Base-by-base conservation (phyloP, 1,284 basidiomycete genomes). In the Jaminaea rosea region DNA sequence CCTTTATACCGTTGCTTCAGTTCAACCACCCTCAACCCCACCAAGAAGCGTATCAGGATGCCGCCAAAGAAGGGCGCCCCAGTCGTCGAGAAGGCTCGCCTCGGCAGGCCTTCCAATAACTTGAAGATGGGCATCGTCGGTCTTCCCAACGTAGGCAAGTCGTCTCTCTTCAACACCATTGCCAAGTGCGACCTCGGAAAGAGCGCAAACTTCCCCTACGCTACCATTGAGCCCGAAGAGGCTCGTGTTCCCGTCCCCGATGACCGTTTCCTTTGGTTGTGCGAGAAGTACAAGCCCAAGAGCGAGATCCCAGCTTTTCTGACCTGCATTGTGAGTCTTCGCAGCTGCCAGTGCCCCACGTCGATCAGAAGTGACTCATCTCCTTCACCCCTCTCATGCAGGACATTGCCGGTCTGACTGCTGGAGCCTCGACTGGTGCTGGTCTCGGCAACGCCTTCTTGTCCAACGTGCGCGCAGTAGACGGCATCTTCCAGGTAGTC, bases 401-500 rank as follows among this genome's bases (percentile, higher is more conserved):
- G n/a, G 94, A 99, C 78, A 99, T 99, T 72, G 94, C 94, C 62
- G 94, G 94, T 77, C 80, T 99, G 48, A 97, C 93, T 34, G 65
- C 89, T 81, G 89, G 94, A 64, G 94, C 94, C 1, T 96, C 92
- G 11, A 97, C 93, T 32, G 94, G 94, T 72, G 94, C 89, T 50
- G 94, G 94, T 76, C 84, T 99, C 45, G 94, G 94, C 44, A 99
- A 99, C 75, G 85, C 90, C 39, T 99, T 99, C 81, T 79, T 99
- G 77, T 91, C 89, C 28, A 90, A 98, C 76, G 93, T 99, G 46
- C 86, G 94, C 55, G 87, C 93, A 23, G 94, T 98, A 59, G 94
- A 99, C 75, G 94, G 94, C 73, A 99, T 99, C 75, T 98, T 98
- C 81, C 94, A 98, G 76, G 85, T 97, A 59, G 85, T 98, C 52